Evolutionary conservation across 805 yeast genomes (phyloP), one percentile per base, ranked within the genome.

Genomic region (Metschnikowia proteae): DNA sequence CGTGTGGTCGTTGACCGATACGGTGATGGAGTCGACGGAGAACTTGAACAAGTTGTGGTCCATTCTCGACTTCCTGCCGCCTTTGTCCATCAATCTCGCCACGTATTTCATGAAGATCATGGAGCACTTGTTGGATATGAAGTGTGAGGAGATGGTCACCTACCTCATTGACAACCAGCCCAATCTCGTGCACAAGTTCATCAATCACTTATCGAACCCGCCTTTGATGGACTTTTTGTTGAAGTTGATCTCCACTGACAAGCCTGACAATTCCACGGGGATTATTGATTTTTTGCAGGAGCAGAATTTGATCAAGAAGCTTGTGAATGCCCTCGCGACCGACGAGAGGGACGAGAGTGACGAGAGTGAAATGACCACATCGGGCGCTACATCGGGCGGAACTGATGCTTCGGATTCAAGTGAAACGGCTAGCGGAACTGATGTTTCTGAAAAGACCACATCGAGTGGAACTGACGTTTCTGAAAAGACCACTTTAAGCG

Each of bases 1-100:
- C 61, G 91, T 90, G 6, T 92, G 97, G 97, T 86, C 95, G 2
- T 74, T 94, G 34, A 86, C 96, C 1, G 96, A 91, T 57, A 83
- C 96, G 1, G 84, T 94, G 47, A 83, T 92, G 84, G 91, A 87
- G 56, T 80, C 83, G 51, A 72, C 79, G 3, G 77, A 74, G 22
- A 73, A 88, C 34, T 68, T 94, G 59, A 79, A 80, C 46, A 80
- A 78, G 59, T 68, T 94, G 41, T 94, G 99, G 99, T 67, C 81
- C 22, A 73, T 91, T 22, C 73, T 94, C 50, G 95, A 88, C 58
- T 76, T 77, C 47, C 75, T 78, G 6, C 88, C 88, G 26, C 11
- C 71, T 84, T 49, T 57, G 25, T 82, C 91, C 31, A 85, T 89
- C 56, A 80, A 82, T 51, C 76, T 88, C 41, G 88, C 97, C 23